A percentile compares a stretch with the other conserved stretches of the same genome.
These are phyloP conservation scores for Nothophytophthora sp. DNA, from an alignment of 352 stramenopile species.

Conservation along the genomic window DNA sequence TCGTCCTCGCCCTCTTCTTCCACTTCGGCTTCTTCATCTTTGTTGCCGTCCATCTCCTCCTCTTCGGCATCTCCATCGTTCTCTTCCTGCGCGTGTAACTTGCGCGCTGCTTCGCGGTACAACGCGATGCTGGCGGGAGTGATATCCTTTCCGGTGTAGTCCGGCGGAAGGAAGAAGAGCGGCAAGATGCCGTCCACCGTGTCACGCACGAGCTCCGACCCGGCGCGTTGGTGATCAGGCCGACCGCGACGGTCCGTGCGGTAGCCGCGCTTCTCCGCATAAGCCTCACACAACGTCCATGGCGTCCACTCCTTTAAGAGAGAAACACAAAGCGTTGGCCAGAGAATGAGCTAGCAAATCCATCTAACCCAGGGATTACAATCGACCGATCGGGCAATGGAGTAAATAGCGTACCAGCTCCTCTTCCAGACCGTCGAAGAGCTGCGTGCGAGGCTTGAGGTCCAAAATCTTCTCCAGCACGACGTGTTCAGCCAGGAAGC, in stretches of 20 bases:
- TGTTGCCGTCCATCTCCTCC: too few species aligned
- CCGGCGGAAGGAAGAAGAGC: conserved; percentile 77
- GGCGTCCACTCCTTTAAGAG: conserved; percentile 87
- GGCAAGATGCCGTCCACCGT: conserved; percentile 82
- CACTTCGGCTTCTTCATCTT: conserved; percentile 17
- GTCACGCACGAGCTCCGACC: conserved; percentile 79
- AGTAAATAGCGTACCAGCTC: conserved; percentile 73
- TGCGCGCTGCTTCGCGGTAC: conserved; percentile 23
- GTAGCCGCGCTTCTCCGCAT: conserved; percentile 83
- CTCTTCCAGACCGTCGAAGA: conserved; percentile 79
- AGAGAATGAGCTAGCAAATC: background rate
- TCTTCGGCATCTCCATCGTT: conserved; percentile 14
- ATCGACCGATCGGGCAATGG: too few species aligned
- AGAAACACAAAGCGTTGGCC: too few species aligned
- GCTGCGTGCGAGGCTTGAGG: conserved; percentile 68
- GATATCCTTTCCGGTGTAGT: conserved; percentile 66
- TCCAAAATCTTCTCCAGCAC: conserved; percentile 69
- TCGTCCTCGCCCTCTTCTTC: conserved; percentile 22
- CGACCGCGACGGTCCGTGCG: conserved; percentile 76
- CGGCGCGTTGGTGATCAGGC: conserved; percentile 80
- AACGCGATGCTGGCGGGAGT: conserved; percentile 35
- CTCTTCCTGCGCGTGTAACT: conserved; percentile 4
- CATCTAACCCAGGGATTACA: too few species aligned
- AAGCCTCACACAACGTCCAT: conserved; percentile 84
- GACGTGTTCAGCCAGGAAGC: conserved; percentile 82